Evolutionary conservation across 1,139 yeast species (phyloP).

Genomic region (Wickerhamomyces sp.): DNA sequence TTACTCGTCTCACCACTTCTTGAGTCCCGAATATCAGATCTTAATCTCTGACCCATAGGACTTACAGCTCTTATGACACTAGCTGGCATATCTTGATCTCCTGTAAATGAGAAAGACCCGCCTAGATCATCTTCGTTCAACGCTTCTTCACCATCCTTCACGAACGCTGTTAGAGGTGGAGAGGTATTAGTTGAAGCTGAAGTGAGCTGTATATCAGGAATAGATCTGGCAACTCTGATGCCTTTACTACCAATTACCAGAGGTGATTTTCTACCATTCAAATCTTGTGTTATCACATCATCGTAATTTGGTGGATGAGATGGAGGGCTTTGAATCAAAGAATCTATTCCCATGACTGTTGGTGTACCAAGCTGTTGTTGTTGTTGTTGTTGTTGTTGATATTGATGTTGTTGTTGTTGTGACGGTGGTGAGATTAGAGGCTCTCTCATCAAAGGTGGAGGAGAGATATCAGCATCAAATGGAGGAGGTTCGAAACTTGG

Average conservation of each 20-base stretch:
- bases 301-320: slow-evolving; percentile 32
- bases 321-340: slow-evolving; percentile 29
- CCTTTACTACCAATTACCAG: slow-evolving; percentile 17
- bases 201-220: slow-evolving; percentile 11
- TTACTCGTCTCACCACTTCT: not conserved
- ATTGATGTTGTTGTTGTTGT: too few species aligned
- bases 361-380: not conserved
- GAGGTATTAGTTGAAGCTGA: slow-evolving; percentile 1
- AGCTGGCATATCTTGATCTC: slow-evolving; percentile 29
- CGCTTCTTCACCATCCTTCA: slow-evolving; percentile 4
- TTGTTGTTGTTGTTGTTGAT: not conserved
- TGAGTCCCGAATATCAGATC: slow-evolving; percentile 6
- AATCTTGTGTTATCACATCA: slow-evolving; percentile 24
- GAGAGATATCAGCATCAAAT: slow-evolving; percentile 27
- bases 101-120: slow-evolving; percentile 28
- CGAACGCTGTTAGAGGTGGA: slow-evolving; percentile 2
- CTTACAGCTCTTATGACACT: slow-evolving; percentile 27
- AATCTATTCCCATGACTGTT: slow-evolving; percentile 7
- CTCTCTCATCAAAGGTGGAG: slow-evolving; percentile 26
- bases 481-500: slow-evolving; percentile 26
- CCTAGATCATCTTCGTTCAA: slow-evolving; percentile 27
- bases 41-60: slow-evolving; percentile 18
- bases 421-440: slow-evolving; percentile 1
- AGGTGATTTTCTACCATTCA: slow-evolving; percentile 10
- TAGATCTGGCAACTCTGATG: slow-evolving; percentile 20